phyloP scores from a whole-genome alignment of 1,139 yeast genomes.

The Trichomonascaceae sp. region DNA sequence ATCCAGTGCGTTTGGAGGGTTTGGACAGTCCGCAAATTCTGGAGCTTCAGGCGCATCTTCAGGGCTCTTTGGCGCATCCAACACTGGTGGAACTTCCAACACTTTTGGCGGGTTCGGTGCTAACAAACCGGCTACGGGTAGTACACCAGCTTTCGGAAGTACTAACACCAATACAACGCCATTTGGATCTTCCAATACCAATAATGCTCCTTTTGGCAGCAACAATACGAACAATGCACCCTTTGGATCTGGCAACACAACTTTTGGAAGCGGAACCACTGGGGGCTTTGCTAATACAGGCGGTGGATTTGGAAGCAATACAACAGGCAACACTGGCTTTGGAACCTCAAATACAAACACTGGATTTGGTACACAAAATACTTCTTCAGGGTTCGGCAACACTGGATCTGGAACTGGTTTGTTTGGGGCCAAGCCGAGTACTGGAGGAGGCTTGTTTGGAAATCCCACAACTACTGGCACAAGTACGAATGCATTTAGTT shows the following conservation, averaged over 20 bases:
- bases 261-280: conserved; percentile 22
- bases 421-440: conserved; percentile 13
- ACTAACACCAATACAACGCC: conserved; percentile 10
- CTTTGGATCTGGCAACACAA: conserved; percentile 17
- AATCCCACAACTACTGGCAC: conserved; percentile 23
- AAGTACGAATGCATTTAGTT: conserved; percentile 13
- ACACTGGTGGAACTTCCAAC: conserved; percentile 4
- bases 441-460: conserved; percentile 30
- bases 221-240: conserved; percentile 21
- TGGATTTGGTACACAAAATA: conserved; percentile 15
- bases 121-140: background rate
- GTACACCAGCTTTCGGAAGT: conserved; percentile 5
- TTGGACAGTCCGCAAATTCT: conserved; percentile 12
- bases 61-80: conserved; percentile 11
- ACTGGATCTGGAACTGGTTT: conserved; percentile 10
- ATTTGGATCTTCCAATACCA: conserved; percentile 6
- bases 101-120: conserved; percentile 3
- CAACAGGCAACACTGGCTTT: background rate
- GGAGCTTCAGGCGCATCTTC: conserved; percentile 18
- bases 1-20: background rate
- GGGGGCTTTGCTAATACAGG: conserved; percentile 21
- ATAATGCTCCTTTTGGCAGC: conserved; percentile 35
- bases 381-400: conserved; percentile 1
- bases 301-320: conserved; percentile 11
- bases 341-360: background rate